Conservation (phyloP, 2,329 filamentous ascomycete genomes). For the Elsinoe batatas region DNA sequence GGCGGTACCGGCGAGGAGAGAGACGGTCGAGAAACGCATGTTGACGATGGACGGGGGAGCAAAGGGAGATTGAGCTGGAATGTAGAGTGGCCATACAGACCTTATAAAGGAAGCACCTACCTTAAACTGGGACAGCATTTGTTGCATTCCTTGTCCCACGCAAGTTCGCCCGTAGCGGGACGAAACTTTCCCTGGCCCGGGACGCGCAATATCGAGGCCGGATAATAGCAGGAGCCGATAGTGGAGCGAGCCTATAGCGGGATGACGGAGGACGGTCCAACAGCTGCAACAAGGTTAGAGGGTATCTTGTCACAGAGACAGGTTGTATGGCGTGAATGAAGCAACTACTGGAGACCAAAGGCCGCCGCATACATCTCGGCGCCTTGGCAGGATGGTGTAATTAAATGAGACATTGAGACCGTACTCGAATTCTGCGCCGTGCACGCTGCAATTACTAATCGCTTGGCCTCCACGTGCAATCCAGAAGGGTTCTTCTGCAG, state of each 20-base stretch:
- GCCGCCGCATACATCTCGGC: background rate
- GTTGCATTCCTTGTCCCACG: background rate
- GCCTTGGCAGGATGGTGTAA: background rate
- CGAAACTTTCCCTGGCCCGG: background rate
- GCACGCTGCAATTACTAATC: background rate
- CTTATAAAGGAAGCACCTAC: background rate
- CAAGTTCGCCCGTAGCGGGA: background rate
- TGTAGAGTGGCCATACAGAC: background rate
- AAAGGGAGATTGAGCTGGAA: background rate
- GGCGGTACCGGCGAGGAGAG: slow-evolving; percentile 15
- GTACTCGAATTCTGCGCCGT: background rate
- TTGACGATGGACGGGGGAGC: background rate
- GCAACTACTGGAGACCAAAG: background rate
- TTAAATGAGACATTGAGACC: background rate
- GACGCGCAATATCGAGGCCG: slow-evolving; percentile 1
- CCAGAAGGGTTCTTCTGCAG: background rate
- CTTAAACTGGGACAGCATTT: background rate
- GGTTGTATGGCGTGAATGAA: slow-evolving; percentile 19
- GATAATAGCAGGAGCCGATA: background rate
- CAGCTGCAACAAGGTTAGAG: slow-evolving; percentile 40
- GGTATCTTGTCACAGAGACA: slow-evolving; percentile 30
- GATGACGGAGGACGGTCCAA: slow-evolving; percentile 33
- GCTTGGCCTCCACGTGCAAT: background rate
- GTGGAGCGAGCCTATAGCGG: background rate
- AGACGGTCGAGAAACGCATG: slow-evolving; percentile 2